phyloP scores from a whole-genome alignment of 441 rosid genomes.

The Macaranga tanarius region DNA sequence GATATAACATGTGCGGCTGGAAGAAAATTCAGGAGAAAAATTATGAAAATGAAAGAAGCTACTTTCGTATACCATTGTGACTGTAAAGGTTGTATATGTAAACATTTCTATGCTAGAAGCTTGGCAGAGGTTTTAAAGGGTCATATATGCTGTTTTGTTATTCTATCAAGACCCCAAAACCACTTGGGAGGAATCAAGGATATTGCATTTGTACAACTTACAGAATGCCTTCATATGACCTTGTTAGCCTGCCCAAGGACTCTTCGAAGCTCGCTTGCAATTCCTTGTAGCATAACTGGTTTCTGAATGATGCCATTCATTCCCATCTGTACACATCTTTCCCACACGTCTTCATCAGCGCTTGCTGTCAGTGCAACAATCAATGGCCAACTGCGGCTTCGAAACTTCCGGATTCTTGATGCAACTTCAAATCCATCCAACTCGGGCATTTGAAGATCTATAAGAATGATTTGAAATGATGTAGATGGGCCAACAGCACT shows the following conservation, averaged over 20 bases:
- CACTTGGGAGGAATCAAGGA: neutral
- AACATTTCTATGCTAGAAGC: conserved; percentile 31
- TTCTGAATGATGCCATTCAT: conserved; percentile 82
- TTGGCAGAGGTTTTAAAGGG: neutral
- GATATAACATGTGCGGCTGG: neutral
- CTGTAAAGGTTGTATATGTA: conserved; percentile 31
- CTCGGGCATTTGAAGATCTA: conserved; percentile 85
- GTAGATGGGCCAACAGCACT: conserved; percentile 49
- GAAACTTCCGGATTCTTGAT: conserved; percentile 56
- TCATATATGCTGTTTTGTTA: neutral
- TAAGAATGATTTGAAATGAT: conserved; percentile 57
- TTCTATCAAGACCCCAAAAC: conserved; percentile 12
- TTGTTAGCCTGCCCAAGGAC: conserved; percentile 56
- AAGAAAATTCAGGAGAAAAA: neutral
- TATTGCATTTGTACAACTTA: conserved; percentile 4
- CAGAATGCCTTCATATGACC: conserved; percentile 23
- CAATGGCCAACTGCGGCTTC: conserved; percentile 67
- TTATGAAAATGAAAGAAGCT: conserved; percentile 15
- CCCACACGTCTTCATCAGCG: conserved; percentile 59
- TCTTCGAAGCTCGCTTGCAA: conserved; percentile 69
- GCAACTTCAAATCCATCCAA: conserved; percentile 88
- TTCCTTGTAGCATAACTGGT: conserved; percentile 64
- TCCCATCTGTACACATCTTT: conserved; percentile 62
- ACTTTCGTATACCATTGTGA: conserved; percentile 38
- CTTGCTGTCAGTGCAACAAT: conserved; percentile 66